phyloP scores from a whole-genome alignment of 1,284 basidiomycete species.

The Ceraceosorus guamensis region DNA sequence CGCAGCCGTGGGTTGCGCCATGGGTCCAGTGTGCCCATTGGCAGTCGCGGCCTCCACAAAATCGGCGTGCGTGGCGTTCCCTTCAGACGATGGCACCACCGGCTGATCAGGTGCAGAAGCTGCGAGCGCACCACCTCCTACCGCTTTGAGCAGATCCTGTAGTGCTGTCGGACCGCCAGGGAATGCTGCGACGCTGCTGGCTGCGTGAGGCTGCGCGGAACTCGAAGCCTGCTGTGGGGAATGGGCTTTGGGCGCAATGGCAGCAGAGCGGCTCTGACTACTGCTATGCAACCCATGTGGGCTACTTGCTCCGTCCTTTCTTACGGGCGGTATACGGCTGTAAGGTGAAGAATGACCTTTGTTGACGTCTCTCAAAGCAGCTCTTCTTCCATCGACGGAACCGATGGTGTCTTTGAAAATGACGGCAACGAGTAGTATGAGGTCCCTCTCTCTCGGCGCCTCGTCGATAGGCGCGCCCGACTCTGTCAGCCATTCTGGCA shows the following conservation, averaged over 20 bases:
- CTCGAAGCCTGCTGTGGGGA: neutral
- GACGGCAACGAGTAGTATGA: slow-evolving; percentile 36
- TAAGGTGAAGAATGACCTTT: neutral
- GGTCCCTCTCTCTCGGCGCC: slow-evolving; percentile 18
- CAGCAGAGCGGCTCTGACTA: neutral
- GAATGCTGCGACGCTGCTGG: slow-evolving; percentile 1
- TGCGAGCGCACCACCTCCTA: slow-evolving; percentile 8
- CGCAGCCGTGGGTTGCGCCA: neutral
- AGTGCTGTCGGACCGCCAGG: slow-evolving; percentile 6
- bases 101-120: neutral
- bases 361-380: neutral
- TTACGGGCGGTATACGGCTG: neutral
- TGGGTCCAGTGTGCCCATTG: neutral
- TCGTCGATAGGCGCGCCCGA: neutral
- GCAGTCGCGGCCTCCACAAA: neutral
- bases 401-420: slow-evolving; percentile 23
- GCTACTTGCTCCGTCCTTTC: too few relatives aligned
- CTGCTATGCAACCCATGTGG: neutral
- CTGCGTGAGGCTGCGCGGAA: neutral
- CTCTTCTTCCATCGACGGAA: neutral
- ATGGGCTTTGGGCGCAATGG: neutral
- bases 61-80: neutral
- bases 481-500: slow-evolving; percentile 39
- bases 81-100: neutral
- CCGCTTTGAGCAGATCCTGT: slow-evolving; percentile 17